Evolutionary conservation across 257 asterid species (phyloP), one percentile per base, ranked within the genome.

Genomic region (Gentiana macrophylla): DNA sequence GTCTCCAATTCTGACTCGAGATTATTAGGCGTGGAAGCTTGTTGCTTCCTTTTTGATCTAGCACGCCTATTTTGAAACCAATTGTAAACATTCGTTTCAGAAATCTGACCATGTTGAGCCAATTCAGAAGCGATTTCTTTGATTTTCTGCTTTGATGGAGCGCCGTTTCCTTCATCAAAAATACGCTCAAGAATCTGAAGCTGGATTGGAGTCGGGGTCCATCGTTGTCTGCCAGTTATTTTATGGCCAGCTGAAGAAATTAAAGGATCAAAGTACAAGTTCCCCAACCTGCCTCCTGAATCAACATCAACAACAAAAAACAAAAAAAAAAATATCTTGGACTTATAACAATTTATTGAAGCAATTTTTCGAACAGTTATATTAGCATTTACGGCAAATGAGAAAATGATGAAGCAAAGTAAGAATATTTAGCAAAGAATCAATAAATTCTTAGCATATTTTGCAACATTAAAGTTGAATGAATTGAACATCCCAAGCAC

Each of bases 11-110:
- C 99, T 3, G 94, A 86, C 57, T 86, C 97, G 8, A 60, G 68
- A 37, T 83, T 83, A 74, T 77, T 88, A 8, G 84, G 47, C 8
- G 81, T 69, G 15, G 76, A 50, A 46, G 78, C 75, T 55, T 83
- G 94, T 56, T 88, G 97, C 81, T 92, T 92, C 71, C 99, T 73
- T 66, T 88, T 92, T 6, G 99, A 92, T 61, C 99, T 73, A 51
- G 99, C 99, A 35, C 99, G 97, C 79, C 99, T 79, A 55, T 92
- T 92, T 60, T 92, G 99, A 63, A 92, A 92, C 99, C 99, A 92
- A 66, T 92, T 92, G 52, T 92, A 92, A 56, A 92, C 99, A 71
- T 92, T 92, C 3, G 95, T 92, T 69, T 92, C 99, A 7, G 95
- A 85, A 71, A 92, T 88, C 74, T 83, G 97, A 37, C 99, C 99